Percentiles rank a stretch among this genome's conserved stretches.
Evolutionary conservation across 163 green algal genomes (phyloP).

Genomic region (Chlorella variabilis): DNA sequence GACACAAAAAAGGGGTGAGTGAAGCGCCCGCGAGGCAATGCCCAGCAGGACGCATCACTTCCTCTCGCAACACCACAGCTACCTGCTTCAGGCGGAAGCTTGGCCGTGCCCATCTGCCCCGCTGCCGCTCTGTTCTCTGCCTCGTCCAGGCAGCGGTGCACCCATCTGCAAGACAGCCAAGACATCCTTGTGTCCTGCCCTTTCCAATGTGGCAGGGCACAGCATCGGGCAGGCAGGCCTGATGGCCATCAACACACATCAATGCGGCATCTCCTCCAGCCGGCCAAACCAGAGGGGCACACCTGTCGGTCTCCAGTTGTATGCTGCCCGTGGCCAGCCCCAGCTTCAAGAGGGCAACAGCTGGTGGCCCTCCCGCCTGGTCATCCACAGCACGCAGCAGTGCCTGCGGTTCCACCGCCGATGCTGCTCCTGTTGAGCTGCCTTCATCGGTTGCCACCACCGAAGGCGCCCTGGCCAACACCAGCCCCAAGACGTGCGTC

Average conservation of each 20-base stretch:
- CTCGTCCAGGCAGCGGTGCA: not conserved
- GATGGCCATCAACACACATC: not conserved
- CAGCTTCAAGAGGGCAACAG: not conserved
- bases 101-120: not conserved
- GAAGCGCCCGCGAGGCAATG: not conserved
- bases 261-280: no score
- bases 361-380: not conserved
- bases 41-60: no score
- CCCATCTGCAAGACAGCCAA: constrained; percentile 6
- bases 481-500: constrained; percentile 26
- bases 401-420: not conserved
- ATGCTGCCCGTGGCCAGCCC: not conserved
- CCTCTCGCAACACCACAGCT: not conserved
- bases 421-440: not conserved
- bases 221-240: not conserved
- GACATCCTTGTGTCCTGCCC: no score
- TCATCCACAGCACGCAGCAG: constrained; percentile 23
- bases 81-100: not conserved
- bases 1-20: not conserved
- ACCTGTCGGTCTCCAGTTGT: constrained; percentile 17
- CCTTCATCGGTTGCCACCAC: not conserved
- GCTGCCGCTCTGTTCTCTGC: not conserved
- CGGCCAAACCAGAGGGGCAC: no score
- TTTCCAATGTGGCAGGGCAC: no score
- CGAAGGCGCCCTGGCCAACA: not conserved